phyloP scores from a whole-genome alignment of 225 moss, liverwort and hornwort species.

The Sphagnum tenellum region DNA sequence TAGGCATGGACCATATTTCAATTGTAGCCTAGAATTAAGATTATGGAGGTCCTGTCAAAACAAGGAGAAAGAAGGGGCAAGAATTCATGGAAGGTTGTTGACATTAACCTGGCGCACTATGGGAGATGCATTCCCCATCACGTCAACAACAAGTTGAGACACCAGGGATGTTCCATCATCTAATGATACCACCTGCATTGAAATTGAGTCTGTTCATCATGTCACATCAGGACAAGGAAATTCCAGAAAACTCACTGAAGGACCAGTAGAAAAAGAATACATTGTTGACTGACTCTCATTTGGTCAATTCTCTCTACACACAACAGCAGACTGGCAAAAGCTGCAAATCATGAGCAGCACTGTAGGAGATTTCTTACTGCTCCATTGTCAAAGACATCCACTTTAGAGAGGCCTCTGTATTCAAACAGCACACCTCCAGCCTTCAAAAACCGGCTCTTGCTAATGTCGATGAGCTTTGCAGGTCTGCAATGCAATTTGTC shows the following conservation, averaged over 20 bases:
- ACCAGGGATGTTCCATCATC: slow-evolving; percentile 54
- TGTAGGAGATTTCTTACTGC: slow-evolving; percentile 33
- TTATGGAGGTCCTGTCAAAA: too few species aligned
- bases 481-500: slow-evolving; percentile 36
- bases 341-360: background rate
- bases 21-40: too few species aligned
- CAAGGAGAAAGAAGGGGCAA: too few species aligned
- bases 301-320: too few species aligned
- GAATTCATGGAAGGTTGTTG: too few species aligned
- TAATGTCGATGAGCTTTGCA: slow-evolving; percentile 55
- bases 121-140: slow-evolving; percentile 92
- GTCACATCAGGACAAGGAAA: too few species aligned
- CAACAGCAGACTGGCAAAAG: too few species aligned
- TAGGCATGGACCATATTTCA: too few species aligned
- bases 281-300: too few species aligned
- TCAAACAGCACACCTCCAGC: slow-evolving; percentile 71
- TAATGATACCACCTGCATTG: slow-evolving; percentile 52
- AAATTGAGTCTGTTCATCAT: background rate
- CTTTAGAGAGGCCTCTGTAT: slow-evolving; percentile 58
- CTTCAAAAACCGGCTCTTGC: slow-evolving; percentile 57
- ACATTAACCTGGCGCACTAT: slow-evolving; percentile 69
- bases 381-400: slow-evolving; percentile 76
- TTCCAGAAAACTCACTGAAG: too few species aligned
- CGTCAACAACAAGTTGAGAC: slow-evolving; percentile 74
- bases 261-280: too few species aligned